These are phyloP conservation scores for Starmerella lactis-condensi DNA, from an alignment of 805 yeast species.

Conservation along the genomic window DNA sequence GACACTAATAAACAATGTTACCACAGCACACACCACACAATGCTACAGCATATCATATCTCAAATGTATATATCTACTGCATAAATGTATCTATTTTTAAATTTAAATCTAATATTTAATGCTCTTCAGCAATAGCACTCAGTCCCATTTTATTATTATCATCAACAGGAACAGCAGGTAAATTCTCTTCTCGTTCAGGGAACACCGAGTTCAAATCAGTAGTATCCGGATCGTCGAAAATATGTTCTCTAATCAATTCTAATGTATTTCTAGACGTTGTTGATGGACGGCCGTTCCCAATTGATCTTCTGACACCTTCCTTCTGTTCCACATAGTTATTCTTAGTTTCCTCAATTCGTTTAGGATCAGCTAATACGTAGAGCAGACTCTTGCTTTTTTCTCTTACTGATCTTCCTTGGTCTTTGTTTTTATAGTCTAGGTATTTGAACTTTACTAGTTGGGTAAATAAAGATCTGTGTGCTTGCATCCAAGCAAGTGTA, in stretches of 20 bases:
- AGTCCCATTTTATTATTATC: no score
- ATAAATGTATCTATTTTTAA: no score
- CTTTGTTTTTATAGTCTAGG: slow-evolving; percentile 16
- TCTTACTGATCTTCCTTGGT: slow-evolving; percentile 21
- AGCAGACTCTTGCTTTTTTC: slow-evolving; percentile 19
- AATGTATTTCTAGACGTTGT: slow-evolving; percentile 16
- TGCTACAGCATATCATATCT: no score
- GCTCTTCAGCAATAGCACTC: slow-evolving; percentile 2
- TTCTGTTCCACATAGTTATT: slow-evolving; percentile 18
- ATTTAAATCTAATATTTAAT: no score
- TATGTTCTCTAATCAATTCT: slow-evolving; percentile 13
- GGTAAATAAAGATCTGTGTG: slow-evolving; percentile 5
- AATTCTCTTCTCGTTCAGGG: not conserved
- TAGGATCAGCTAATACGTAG: slow-evolving; percentile 17
- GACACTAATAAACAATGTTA: no score
- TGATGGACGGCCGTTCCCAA: slow-evolving; percentile 14
- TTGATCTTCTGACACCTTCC: slow-evolving; percentile 19
- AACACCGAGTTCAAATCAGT: slow-evolving; percentile 6
- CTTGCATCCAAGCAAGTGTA: slow-evolving; percentile 13
- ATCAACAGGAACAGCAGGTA: no score
- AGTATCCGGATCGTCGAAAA: slow-evolving; percentile 13
- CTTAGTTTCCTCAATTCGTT: slow-evolving; percentile 17
- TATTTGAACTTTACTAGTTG: slow-evolving; percentile 8
- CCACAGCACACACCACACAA: no score
- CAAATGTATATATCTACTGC: no score